Evolutionary conservation across 768 basidiomycete species (phyloP).

Genomic region (Tulasnella sp.): DNA sequence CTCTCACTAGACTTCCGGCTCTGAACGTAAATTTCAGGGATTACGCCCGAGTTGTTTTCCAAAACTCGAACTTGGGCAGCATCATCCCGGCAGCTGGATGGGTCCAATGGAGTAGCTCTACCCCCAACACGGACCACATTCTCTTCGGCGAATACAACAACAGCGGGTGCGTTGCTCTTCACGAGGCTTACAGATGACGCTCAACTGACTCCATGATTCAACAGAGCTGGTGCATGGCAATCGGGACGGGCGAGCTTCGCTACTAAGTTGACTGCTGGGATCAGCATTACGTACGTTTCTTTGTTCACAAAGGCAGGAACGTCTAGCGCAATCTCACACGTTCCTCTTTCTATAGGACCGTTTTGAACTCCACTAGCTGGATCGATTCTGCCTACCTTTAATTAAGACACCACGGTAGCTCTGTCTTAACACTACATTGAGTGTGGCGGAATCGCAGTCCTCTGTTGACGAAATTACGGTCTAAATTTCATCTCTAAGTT

Average conservation of each 20-base stretch:
- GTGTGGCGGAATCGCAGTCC: neutral
- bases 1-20: neutral
- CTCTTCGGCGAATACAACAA: constrained; percentile 27
- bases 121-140: constrained; percentile 24
- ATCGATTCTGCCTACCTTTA: constrained; percentile 8
- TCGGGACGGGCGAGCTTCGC: constrained; percentile 22
- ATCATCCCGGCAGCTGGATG: constrained; percentile 19
- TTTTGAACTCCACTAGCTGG: constrained; percentile 11
- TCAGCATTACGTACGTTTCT: neutral
- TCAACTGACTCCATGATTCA: neutral
- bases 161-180: constrained; percentile 18
- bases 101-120: constrained; percentile 20
- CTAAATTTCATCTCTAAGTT: no score
- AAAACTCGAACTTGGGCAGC: constrained; percentile 16
- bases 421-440: neutral
- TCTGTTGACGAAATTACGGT: no score
- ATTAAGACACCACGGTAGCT: neutral
- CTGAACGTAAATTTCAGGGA: neutral
- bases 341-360: neutral
- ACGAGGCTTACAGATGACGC: neutral
- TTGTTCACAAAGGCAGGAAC: neutral
- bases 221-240: constrained; percentile 16
- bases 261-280: constrained; percentile 18
- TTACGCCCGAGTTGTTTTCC: constrained; percentile 22
- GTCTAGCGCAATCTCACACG: neutral